Base-by-base conservation (phyloP, 352 stramenopile species). In the Phytopythium boreale region DNA sequence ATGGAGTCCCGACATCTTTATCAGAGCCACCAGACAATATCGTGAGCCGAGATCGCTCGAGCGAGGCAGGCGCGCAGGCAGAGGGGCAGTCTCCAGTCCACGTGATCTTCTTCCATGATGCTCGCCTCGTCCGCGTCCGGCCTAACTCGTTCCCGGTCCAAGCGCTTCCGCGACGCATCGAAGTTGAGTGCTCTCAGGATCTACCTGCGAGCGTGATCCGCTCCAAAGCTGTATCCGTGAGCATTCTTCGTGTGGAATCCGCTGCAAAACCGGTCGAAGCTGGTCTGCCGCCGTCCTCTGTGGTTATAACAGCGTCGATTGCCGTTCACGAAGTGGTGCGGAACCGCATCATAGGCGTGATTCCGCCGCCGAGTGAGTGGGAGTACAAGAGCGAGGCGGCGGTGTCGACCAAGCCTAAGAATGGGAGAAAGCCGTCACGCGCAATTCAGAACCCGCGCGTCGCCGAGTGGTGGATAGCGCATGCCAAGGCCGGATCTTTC, bases 121-220 rank as follows among this genome's bases (percentile, higher is more conserved):
- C 74, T 1, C 57, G 66, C 20, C 53, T 90, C 0, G 51, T 67
- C 17, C 71, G 78, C 17, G 62, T 75, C 17, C 67, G 47, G 2
- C 84, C 84, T 11, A 92, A 92, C 56, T 87, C 79, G 19, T 84
- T 89, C 55, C 63, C 86, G 10, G 64, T 67, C 6, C 69, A 31
- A 12, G 62, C 70, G 15, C 56, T 88, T 0, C 77, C 74, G 0
- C 67, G 80, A 43, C 69, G 57, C 1, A 63, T 91, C 27, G 74
- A 72, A 2, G 57, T 91, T 2, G 66, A 84, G 24, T 43, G 85
- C 8, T 41, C 69, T 12, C 76, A 87, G 41, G 31, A 67, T 14
- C 51, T 78, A 10, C 64, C 68, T 56, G 43, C 60, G 19, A 60
- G 51, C 22, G 59, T 74, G 19, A 29, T 52, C 7, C 58, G n/a